Percentiles rank a stretch among this genome's conserved stretches.
Evolutionary conservation across 2,329 filamentous ascomycete species (phyloP).

Genomic region (Ophiostoma novo-ulmi): DNA sequence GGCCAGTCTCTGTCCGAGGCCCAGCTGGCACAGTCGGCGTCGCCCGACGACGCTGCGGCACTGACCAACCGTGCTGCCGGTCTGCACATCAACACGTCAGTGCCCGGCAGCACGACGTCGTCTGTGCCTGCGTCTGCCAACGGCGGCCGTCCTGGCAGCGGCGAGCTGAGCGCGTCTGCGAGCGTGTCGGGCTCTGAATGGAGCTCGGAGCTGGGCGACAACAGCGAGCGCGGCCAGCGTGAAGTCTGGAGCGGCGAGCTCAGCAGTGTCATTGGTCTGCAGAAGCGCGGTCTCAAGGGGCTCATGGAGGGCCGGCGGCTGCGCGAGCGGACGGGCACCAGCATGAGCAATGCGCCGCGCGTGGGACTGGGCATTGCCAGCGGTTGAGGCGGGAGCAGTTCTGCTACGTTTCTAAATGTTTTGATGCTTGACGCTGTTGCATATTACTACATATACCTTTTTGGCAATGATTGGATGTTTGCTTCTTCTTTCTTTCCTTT

Average conservation of each 20-base stretch:
- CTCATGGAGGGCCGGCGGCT: conserved; percentile 91
- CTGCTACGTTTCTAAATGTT: too few species aligned
- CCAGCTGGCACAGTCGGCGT: conserved; percentile 17
- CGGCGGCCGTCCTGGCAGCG: conserved; percentile 40
- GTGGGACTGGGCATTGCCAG: conserved; percentile 28
- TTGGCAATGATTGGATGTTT: conserved; percentile 6
- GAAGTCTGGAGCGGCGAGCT: conserved; percentile 78
- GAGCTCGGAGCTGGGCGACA: conserved; percentile 51
- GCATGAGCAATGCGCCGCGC: conserved; percentile 17
- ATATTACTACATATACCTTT: neutral
- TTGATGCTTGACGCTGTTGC: neutral
- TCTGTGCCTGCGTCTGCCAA: conserved; percentile 32
- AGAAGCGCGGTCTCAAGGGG: conserved; percentile 86
- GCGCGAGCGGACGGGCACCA: conserved; percentile 61
- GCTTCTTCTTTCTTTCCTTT: neutral
- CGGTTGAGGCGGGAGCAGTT: too few species aligned
- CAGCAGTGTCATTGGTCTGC: conserved; percentile 86
- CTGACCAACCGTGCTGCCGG: conserved; percentile 37
- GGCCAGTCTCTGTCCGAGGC: neutral
- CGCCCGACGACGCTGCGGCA: conserved; percentile 30
- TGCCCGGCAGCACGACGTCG: conserved; percentile 30
- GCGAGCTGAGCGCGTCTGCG: conserved; percentile 46
- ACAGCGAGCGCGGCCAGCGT: conserved; percentile 45
- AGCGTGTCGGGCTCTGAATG: conserved; percentile 53
- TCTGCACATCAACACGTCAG: conserved; percentile 47